These are phyloP conservation scores for Arthroderma sp. DNA, from an alignment of 2,329 filamentous ascomycete genomes.

Conservation along the genomic window DNA sequence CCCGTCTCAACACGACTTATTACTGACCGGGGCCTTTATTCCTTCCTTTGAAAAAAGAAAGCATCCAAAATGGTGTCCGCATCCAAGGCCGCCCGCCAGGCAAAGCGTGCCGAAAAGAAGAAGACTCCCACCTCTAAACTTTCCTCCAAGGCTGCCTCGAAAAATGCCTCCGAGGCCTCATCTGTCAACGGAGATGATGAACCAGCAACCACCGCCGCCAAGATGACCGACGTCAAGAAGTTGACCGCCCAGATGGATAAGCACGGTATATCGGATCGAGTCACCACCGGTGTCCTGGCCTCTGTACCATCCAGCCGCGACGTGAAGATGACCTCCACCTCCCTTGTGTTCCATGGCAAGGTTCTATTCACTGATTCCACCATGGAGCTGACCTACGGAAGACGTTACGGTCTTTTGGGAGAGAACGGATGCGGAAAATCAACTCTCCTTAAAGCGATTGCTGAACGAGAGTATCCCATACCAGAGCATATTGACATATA, in stretches of 20 bases:
- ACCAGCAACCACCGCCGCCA: slow-evolving; percentile 56
- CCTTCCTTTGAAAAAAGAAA: neutral
- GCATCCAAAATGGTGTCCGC: slow-evolving; percentile 48
- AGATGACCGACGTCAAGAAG: slow-evolving; percentile 71
- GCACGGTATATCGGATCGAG: slow-evolving; percentile 88
- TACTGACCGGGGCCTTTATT: neutral
- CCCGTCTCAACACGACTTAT: neutral
- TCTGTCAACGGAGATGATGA: slow-evolving; percentile 61
- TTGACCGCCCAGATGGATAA: slow-evolving; percentile 89
- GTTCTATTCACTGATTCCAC: slow-evolving; percentile 90
- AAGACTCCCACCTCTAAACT: slow-evolving; percentile 61
- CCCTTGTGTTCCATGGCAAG: slow-evolving; percentile 92
- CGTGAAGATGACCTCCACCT: slow-evolving; percentile 90
- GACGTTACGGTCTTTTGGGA: slow-evolving; percentile 85
- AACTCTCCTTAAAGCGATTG: slow-evolving; percentile 91
- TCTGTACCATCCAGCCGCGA: slow-evolving; percentile 78
- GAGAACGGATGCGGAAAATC: slow-evolving; percentile 99
- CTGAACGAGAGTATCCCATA: slow-evolving; percentile 85
- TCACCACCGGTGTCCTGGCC: slow-evolving; percentile 90
- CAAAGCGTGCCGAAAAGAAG: slow-evolving; percentile 57
- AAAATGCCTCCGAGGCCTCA: slow-evolving; percentile 48
- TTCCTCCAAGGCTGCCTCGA: slow-evolving; percentile 53
- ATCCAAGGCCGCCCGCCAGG: slow-evolving; percentile 54
- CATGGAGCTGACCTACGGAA: slow-evolving; percentile 82
- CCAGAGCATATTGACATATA: slow-evolving; percentile 97